These are phyloP conservation scores for Cystofilobasidium ferigula DNA, from an alignment of 768 basidiomycete species.

Conservation along the genomic window DNA sequence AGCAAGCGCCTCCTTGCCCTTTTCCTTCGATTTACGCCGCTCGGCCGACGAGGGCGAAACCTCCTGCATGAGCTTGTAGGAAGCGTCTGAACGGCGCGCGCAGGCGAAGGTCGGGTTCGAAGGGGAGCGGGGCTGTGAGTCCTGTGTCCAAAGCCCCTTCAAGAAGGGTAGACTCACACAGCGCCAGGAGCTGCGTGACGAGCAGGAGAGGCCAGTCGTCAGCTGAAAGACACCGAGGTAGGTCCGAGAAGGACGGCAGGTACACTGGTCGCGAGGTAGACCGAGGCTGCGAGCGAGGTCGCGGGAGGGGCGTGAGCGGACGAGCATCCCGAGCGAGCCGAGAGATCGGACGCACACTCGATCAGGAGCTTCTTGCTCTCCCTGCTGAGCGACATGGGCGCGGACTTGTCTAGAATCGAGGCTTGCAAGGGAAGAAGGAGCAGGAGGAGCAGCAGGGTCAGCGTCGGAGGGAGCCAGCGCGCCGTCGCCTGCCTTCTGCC, in stretches of 20 bases:
- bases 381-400: constrained; percentile 12
- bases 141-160: not conserved
- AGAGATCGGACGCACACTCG: constrained; percentile 8
- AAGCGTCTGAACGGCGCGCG: not conserved
- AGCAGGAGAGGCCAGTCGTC: too few relatives aligned
- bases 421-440: too few relatives aligned
- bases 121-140: not conserved
- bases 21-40: constrained; percentile 1
- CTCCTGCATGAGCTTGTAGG: constrained; percentile 8
- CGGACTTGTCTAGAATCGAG: too few relatives aligned
- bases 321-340: not conserved
- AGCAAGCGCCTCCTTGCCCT: constrained; percentile 37
- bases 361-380: constrained; percentile 20
- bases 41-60: constrained; percentile 3
- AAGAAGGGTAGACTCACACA: not conserved
- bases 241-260: not conserved
- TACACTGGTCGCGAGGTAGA: constrained; percentile 19
- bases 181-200: constrained; percentile 17
- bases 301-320: not conserved
- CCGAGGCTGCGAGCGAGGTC: constrained; percentile 2
- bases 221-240: not conserved
- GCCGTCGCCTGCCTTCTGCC: too few relatives aligned
- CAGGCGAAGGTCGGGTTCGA: not conserved
- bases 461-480: too few relatives aligned
- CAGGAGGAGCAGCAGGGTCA: too few relatives aligned